Conservation (phyloP, 345 rosid genomes). For the Eucalyptus marginata region DNA sequence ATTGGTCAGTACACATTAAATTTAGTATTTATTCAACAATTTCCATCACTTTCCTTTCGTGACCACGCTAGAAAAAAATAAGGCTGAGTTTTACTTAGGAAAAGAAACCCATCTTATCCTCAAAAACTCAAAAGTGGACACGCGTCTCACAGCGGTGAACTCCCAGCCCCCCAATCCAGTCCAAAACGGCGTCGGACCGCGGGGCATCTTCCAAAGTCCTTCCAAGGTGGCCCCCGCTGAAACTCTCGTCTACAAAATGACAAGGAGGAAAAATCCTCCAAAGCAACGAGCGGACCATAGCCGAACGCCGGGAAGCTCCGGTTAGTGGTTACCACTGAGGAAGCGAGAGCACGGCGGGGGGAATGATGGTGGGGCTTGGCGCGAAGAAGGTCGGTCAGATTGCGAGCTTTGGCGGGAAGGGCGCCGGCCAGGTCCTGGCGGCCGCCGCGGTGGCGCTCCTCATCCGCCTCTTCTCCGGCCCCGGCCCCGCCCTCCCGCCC, state of each 20-base stretch:
- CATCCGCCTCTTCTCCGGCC: slow-evolving; percentile 67
- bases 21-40: no score
- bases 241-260: neutral
- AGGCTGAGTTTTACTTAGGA: neutral
- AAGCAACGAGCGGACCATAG: neutral
- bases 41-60: neutral
- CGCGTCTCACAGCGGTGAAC: neutral
- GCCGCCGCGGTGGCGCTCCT: slow-evolving; percentile 77
- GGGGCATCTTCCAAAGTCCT: neutral
- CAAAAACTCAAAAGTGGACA: neutral
- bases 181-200: neutral
- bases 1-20: no score
- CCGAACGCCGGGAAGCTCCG: neutral
- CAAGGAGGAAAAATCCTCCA: neutral
- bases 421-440: slow-evolving; percentile 51
- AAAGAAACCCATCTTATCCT: neutral
- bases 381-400: slow-evolving; percentile 55
- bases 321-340: neutral
- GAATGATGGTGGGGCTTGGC: slow-evolving; percentile 19
- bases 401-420: slow-evolving; percentile 57
- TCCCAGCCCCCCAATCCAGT: neutral
- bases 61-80: neutral
- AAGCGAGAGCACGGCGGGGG: neutral
- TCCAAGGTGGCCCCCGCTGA: neutral
- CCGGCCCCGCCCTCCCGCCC: slow-evolving; percentile 56